Evolutionary conservation across 352 stramenopile species (phyloP), one percentile per base, ranked within the genome.

Genomic region (Phytophthora chlamydospora): DNA sequence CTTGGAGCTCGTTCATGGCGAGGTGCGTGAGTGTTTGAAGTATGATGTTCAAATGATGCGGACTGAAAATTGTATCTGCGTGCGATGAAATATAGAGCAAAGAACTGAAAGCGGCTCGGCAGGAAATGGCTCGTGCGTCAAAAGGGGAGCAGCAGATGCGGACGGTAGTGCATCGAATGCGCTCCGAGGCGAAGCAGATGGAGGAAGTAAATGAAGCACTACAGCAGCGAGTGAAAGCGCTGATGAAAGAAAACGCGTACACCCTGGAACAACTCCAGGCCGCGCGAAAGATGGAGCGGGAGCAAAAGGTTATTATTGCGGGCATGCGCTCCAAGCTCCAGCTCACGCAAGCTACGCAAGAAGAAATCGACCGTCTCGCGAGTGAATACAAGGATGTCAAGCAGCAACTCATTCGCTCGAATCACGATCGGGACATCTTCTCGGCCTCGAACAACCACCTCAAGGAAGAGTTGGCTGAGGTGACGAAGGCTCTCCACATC

Each of bases 91-190:
- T 10, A 21, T 27, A 88, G 76, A 94, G 76, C 46, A 88, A 88
- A 65, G 85, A 94, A 45, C 56, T 92, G 6, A 70, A 80, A 27
- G 73, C 68, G 7, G 85, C 83, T 17, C 73, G 82, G 7, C 73
- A 86, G 51, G 82, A 91, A 55, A 90, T 89, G 74, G 54, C 39
- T 52, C 72, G 75, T 14, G 85, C 83, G 2, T 66, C 73, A n/a
- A 94, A 91, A 50, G 76, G 76, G 11, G 81, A 92, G 45, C 75
- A 89, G 38, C 76, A 93, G 40, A 91, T 91, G 80, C 73, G 73
- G 46, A 73, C 43, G 0, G 61, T 88, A 17, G 80, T 91, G 31
- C 78, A 90, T n/a, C 76, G 79, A 7, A 69, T 91, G 51, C 74
- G 73, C 13, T 80, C 68, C 5, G 85, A 93, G 60, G 78, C 79